Evolutionary conservation across 768 basidiomycete species (phyloP), one percentile per base, ranked within the genome.

Genomic region (Harrya chromipes): DNA sequence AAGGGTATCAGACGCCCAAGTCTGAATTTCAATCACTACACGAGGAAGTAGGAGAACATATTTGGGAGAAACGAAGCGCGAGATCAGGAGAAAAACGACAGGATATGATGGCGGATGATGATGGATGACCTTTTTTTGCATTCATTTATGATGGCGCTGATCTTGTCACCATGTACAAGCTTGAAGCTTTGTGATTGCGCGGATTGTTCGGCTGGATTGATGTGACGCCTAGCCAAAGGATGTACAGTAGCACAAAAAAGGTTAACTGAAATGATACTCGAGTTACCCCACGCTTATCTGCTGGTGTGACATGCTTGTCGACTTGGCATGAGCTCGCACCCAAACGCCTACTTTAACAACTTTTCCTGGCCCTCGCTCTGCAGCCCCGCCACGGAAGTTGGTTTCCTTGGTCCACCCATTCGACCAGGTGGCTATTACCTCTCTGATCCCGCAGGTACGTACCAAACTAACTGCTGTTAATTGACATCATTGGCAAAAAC

Each of bases 281-380:
- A 21, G 21, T 20, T 33, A 33, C 33, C n/a, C 6, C 33, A 1
- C 2, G 6, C 14, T 33, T 16, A 9, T 16, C 33, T 33, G 6
- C 14, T 9, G 6, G 33, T 33, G 33, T 33, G 33, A 33, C 33
- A 33, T 33, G 33, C 6, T 33, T 33, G 12, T 33, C 31, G 31
- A 31, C 16, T 19, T 9, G 11, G 11, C 40, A 48, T 57, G 56
- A 43, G 5, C 19, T 23, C 41, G 10, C 24, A 33, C 36, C 29
- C 40, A 27, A 23, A 34, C 23, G 43, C 47, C 8, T 45, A 58
- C 9, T 47, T 62, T n/a, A 41, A 52, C 47, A 57, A 66, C 36
- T 36, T 67, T 26, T 53, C 58, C 9, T 70, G 70, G 70, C 71
- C 69, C 7, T 71, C 69, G 21, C 66, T 76, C 9, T 74, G 75